Conservation (phyloP, 306 rosid genomes). For the Parietaria judaica region DNA sequence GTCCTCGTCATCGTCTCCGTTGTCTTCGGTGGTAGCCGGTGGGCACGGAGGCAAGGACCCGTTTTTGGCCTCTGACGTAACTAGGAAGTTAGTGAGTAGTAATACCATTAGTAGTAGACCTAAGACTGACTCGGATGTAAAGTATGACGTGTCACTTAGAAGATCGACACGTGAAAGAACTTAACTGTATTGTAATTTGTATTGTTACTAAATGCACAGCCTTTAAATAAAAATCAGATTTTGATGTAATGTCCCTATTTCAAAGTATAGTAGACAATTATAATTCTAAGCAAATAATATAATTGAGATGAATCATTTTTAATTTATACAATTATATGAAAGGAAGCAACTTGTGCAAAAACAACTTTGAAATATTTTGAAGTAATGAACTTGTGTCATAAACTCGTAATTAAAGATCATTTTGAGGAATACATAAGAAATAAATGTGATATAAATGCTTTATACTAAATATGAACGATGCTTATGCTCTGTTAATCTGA, state of each 20-base stretch:
- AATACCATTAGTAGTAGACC: conserved; percentile 30
- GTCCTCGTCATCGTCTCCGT: conserved; percentile 54
- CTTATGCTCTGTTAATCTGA: too few relatives aligned
- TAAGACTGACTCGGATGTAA: conserved; percentile 42
- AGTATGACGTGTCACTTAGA: conserved; percentile 36
- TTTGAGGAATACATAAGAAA: too few relatives aligned
- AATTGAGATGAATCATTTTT: too few relatives aligned
- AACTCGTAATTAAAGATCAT: too few relatives aligned
- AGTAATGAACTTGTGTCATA: too few relatives aligned
- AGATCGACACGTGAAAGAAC: conserved; percentile 39
- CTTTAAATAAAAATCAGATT: conserved; percentile 36
- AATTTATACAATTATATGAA: too few relatives aligned
- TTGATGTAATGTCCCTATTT: conserved; percentile 21
- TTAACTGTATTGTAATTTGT: conserved; percentile 26
- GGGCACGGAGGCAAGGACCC: conserved; percentile 21
- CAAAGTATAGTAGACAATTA: too few relatives aligned
- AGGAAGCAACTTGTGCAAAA: too few relatives aligned
- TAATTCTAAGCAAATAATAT: too few relatives aligned
- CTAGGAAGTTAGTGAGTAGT: conserved; percentile 43
- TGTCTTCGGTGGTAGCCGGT: conserved; percentile 9
- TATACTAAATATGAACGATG: too few relatives aligned
- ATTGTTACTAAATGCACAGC: conserved; percentile 20
- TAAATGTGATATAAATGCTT: too few relatives aligned
- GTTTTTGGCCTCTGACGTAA: conserved; percentile 47
- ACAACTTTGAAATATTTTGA: too few relatives aligned